phyloP scores from a whole-genome alignment of 73 alveolate genomes.

The Effrenium voratum region DNA sequence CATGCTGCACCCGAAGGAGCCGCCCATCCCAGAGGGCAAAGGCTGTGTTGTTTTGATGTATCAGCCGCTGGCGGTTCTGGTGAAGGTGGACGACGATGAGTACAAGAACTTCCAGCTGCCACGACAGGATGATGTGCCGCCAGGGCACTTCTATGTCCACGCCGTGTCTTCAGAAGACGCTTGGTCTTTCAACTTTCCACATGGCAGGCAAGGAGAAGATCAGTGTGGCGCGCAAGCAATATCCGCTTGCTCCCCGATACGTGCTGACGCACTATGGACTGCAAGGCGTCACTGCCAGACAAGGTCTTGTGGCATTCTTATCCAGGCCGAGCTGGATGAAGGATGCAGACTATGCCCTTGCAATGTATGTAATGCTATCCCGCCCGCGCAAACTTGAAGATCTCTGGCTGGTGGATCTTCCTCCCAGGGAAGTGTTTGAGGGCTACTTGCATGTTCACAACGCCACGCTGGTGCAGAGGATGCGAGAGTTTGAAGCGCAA shows the following conservation, averaged over 20 bases:
- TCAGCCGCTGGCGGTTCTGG: background rate
- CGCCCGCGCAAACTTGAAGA: background rate
- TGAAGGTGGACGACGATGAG: slow-evolving; percentile 5
- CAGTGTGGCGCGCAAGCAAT: background rate
- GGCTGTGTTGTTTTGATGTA: background rate
- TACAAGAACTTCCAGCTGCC: background rate
- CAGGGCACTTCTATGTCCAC: background rate
- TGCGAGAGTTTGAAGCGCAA: background rate
- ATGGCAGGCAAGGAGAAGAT: background rate
- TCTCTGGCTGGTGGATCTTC: background rate
- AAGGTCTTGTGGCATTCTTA: background rate
- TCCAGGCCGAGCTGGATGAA: background rate
- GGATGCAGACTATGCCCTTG: slow-evolving; percentile 10
- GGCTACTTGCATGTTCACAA: background rate
- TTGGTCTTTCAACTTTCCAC: background rate
- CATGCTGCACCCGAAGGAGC: background rate
- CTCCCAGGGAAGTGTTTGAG: background rate
- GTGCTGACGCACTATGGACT: slow-evolving; percentile 40
- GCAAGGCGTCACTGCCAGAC: slow-evolving; percentile 36
- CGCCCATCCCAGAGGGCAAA: background rate
- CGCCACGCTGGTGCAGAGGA: background rate
- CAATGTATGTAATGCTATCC: slow-evolving; percentile 1
- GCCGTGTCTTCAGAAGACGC: background rate
- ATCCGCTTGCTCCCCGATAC: slow-evolving; percentile 26
- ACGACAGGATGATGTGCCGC: background rate